phyloP scores from a whole-genome alignment of 1,284 basidiomycete species.

The Tilletiopsis washingtonensis region DNA sequence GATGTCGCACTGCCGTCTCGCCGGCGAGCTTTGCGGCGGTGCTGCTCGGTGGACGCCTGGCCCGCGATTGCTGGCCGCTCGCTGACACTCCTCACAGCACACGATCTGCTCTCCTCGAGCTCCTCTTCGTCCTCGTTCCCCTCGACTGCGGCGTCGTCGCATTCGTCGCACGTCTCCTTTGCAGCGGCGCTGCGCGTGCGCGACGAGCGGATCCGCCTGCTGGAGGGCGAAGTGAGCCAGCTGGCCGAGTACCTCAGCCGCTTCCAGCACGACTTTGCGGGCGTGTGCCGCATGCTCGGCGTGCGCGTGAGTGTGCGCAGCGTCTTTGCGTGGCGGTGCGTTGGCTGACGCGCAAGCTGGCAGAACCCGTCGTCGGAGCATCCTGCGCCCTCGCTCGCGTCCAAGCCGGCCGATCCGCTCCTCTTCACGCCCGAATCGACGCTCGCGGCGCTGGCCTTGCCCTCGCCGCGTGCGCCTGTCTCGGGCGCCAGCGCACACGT shows the following conservation, averaged over 20 bases:
- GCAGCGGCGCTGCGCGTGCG: conserved; percentile 10
- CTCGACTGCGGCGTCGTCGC: no score
- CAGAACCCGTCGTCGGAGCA: background rate
- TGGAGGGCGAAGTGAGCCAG: conserved; percentile 38
- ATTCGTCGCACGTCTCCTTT: no score
- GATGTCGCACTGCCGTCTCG: no score
- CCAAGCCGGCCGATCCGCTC: background rate
- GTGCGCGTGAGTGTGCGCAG: conserved; percentile 11
- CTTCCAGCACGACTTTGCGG: conserved; percentile 33
- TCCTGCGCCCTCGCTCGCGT: background rate
- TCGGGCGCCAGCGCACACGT: no score
- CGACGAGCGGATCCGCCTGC: conserved; percentile 38
- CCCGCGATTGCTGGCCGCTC: no score
- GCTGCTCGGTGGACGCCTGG: no score
- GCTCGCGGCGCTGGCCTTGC: background rate
- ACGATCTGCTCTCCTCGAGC: background rate
- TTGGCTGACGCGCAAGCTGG: background rate
- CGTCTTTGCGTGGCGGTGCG: background rate
- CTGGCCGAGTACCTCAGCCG: conserved; percentile 31
- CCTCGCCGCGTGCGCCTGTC: background rate
- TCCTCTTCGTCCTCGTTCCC: no score
- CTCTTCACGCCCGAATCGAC: background rate
- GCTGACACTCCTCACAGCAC: no score
- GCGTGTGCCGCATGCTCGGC: conserved; percentile 21
- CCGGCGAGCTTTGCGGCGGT: no score